Percentiles rank a stretch among this genome's conserved stretches.
Conservation (phyloP, 1,284 basidiomycete species). For the Microbotryum lychnidis-dioicae region DNA sequence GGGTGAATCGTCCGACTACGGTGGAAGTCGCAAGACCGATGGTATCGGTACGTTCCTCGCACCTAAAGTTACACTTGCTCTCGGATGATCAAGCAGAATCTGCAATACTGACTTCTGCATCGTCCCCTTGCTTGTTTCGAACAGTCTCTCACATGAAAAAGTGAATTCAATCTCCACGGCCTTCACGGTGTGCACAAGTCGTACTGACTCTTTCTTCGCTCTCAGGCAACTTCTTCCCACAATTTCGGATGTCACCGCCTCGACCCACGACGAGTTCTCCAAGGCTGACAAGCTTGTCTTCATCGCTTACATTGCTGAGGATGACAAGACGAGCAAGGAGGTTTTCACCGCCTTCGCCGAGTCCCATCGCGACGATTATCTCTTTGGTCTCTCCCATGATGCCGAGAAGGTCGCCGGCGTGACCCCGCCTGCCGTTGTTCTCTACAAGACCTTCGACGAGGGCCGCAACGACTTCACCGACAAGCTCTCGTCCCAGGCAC, state of each 20-base stretch:
- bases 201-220: neutral
- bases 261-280: conserved; percentile 77
- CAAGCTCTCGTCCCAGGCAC: conserved; percentile 50
- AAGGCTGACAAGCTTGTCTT: conserved; percentile 83
- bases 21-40: conserved; percentile 84
- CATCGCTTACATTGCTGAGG: conserved; percentile 68
- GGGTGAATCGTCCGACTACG: conserved; percentile 69
- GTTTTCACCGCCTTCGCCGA: conserved; percentile 75
- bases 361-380: conserved; percentile 79
- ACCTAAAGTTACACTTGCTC: too few species aligned
- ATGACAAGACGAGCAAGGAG: conserved; percentile 57
- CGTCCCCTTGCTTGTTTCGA: too few species aligned
- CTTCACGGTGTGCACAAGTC: neutral
- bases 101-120: too few species aligned
- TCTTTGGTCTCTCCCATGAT: conserved; percentile 81
- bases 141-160: conserved; percentile 89
- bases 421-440: conserved; percentile 70
- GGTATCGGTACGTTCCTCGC: conserved; percentile 56
- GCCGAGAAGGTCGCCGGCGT: conserved; percentile 58
- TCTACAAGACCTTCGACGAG: conserved; percentile 92
- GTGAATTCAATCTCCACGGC: conserved; percentile 48
- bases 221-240: conserved; percentile 88
- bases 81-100: neutral
- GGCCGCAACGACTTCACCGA: conserved; percentile 59
- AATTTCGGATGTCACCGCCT: conserved; percentile 66